Conservation (phyloP, 257 asterid genomes). For the Plectranthus barbatus region DNA sequence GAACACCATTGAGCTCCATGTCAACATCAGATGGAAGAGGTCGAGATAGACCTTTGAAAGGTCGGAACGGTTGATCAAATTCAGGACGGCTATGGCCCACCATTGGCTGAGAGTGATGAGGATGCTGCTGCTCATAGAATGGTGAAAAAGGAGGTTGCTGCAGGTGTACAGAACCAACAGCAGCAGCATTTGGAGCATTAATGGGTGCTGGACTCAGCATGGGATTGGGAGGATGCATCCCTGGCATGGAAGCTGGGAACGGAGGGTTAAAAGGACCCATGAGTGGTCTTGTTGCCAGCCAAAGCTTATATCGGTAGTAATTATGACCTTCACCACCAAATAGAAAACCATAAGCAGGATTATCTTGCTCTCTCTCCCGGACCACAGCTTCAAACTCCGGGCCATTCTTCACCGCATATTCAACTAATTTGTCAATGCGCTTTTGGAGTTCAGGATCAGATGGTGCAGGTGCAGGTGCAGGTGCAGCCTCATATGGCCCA, state of each 20-base stretch:
- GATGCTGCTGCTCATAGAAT: slow-evolving; percentile 63
- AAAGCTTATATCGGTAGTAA: slow-evolving; percentile 84
- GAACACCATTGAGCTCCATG: slow-evolving; percentile 78
- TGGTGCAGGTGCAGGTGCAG: slow-evolving; percentile 84
- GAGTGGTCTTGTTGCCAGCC: slow-evolving; percentile 57
- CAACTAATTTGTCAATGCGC: slow-evolving; percentile 84
- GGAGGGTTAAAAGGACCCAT: slow-evolving; percentile 58
- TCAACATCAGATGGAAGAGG: slow-evolving; percentile 92
- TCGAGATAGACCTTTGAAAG: slow-evolving; percentile 68
- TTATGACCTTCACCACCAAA: slow-evolving; percentile 97
- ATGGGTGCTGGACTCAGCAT: slow-evolving; percentile 64
- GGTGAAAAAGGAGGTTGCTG: slow-evolving; percentile 74
- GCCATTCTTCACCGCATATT: slow-evolving; percentile 87
- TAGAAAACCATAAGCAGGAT: slow-evolving; percentile 80
- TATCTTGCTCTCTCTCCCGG: slow-evolving; percentile 91
- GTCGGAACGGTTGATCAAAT: slow-evolving; percentile 52
- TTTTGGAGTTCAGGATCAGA: slow-evolving; percentile 88
- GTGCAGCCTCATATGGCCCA: slow-evolving; percentile 62
- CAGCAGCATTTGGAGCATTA: slow-evolving; percentile 52
- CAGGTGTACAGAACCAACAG: slow-evolving; percentile 43
- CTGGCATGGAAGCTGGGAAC: slow-evolving; percentile 58
- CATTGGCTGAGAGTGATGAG: slow-evolving; percentile 56
- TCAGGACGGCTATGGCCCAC: slow-evolving; percentile 61
- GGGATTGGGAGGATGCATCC: slow-evolving; percentile 82
- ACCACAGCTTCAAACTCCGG: slow-evolving; percentile 97